phyloP scores from a whole-genome alignment of 331 rosid genomes.

The Telfairia occidentalis region DNA sequence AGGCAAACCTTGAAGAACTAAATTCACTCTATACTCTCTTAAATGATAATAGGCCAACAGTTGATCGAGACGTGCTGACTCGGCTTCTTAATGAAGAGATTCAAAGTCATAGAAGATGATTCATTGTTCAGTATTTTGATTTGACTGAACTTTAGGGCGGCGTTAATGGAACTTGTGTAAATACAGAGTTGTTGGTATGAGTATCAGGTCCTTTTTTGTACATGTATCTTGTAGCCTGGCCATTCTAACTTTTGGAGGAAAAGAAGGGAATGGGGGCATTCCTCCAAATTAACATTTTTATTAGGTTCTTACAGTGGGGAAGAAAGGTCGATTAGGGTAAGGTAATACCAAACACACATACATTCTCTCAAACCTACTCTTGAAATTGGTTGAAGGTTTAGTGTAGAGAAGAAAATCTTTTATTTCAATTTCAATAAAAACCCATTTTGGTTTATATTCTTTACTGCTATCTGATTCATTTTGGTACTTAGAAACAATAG shows the following conservation, averaged over 20 bases:
- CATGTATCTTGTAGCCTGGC: conserved; percentile 8
- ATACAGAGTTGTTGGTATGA: conserved; percentile 17
- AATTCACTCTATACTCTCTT: conserved; percentile 49
- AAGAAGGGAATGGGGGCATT: neutral
- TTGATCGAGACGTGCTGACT: conserved; percentile 32
- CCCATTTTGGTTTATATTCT: neutral
- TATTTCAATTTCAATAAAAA: conserved; percentile 10
- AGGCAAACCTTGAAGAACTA: conserved; percentile 63
- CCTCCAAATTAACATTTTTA: neutral
- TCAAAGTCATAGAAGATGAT: conserved; percentile 42
- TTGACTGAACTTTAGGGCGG: conserved; percentile 14
- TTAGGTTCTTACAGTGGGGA: conserved; percentile 3
- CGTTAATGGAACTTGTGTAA: conserved; percentile 17
- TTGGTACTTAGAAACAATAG: neutral
- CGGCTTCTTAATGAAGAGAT: conserved; percentile 67
- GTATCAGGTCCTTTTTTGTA: conserved; percentile 15
- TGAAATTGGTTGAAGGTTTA: neutral
- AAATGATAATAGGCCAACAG: conserved; percentile 33
- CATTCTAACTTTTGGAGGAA: conserved; percentile 5
- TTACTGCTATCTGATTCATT: neutral
- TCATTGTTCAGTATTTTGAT: conserved; percentile 15
- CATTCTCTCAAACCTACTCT: neutral
- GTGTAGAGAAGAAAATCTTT: neutral
- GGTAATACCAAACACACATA: neutral
- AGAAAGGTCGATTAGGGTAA: neutral